Base-by-base conservation (phyloP, 2,329 filamentous ascomycete genomes). In the Cytospora chrysosperma region DNA sequence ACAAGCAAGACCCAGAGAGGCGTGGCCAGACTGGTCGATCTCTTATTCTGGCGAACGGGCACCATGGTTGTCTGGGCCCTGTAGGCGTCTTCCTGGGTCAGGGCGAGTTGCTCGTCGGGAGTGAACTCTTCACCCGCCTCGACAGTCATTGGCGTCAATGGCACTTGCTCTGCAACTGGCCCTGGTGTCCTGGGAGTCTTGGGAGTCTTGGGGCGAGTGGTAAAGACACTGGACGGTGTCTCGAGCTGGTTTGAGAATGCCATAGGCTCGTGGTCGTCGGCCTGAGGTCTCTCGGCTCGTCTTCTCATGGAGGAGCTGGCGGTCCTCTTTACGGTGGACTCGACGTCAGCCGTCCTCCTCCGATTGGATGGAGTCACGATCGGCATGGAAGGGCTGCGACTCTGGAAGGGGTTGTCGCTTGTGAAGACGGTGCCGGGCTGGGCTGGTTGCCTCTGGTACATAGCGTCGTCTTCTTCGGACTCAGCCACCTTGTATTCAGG, bases 71-170 rank as follows among this genome's bases (percentile, higher is more conserved):
- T 72, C 67, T 85, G 75, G 54, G 85, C 84, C 55, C 82, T 79
- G 62, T 78, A 78, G 5, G 83, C 85, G 57, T 89, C 85, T 68
- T 93, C 89, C 58, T 83, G 82, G n/a, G 88, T 85, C 53, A 97
- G 78, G 67, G 93, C 92, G 15, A 96, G 79, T 75, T 93, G 90
- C 72, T 92, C 94, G 67, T 97, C 92, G 0, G 93, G 91, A 0
- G 93, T 97, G 69, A 98, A 99, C 72, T 99, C 95, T 74, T 98
- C 95, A 4, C 91, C 91, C 0, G 88, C 82, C 65, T 93, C 88
- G 7, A 91, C 73, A 27, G 52, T 47, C 58, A 37, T 15, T 37
- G 34, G 34, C 30, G 30, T 60, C n/a, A n/a, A n/a, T n/a, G n/a
- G n/a, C n/a, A n/a, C 57, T 24, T 40, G 40, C 34, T 37, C 34